Evolutionary conservation across 768 basidiomycete genomes (phyloP).

Genomic region (Mycena olivaceomarginata): DNA sequence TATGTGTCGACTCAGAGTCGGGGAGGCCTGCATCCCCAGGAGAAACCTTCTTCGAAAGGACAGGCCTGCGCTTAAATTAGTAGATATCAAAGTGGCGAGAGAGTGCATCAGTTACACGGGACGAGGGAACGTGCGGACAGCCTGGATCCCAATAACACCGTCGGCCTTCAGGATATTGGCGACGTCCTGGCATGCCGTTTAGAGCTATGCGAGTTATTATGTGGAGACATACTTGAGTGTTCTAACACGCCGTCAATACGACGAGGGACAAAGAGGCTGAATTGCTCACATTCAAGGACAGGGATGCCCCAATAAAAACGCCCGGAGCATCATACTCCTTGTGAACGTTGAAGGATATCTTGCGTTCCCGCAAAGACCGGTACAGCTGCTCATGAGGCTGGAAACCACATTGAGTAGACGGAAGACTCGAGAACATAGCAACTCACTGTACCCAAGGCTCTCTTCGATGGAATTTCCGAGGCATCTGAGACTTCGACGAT

Average conservation of each 20-base stretch:
- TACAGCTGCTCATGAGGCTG: constrained; percentile 75
- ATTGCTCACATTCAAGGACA: constrained; percentile 66
- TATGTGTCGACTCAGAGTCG: constrained; percentile 59
- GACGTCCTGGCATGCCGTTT: constrained; percentile 62
- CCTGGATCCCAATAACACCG: constrained; percentile 77
- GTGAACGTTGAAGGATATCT: constrained; percentile 65
- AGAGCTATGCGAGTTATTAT: background rate
- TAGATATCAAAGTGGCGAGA: constrained; percentile 16
- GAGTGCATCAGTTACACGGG: constrained; percentile 60
- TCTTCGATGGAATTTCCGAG: constrained; percentile 59
- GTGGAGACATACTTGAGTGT: constrained; percentile 50
- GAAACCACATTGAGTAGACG: background rate
- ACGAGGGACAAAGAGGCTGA: constrained; percentile 1
- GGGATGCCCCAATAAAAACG: constrained; percentile 76
- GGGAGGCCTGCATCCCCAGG: constrained; percentile 62
- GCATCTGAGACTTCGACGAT: constrained; percentile 73
- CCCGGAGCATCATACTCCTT: constrained; percentile 72
- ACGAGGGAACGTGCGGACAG: constrained; percentile 64
- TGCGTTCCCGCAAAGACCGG: constrained; percentile 63
- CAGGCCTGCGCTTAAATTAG: constrained; percentile 58
- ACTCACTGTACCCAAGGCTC: constrained; percentile 51
- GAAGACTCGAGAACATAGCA: background rate
- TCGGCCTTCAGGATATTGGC: constrained; percentile 63
- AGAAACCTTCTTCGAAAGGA: constrained; percentile 58
- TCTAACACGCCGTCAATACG: constrained; percentile 33